phyloP scores from a whole-genome alignment of 768 basidiomycete genomes.

The Xanthoconium stramineum region DNA sequence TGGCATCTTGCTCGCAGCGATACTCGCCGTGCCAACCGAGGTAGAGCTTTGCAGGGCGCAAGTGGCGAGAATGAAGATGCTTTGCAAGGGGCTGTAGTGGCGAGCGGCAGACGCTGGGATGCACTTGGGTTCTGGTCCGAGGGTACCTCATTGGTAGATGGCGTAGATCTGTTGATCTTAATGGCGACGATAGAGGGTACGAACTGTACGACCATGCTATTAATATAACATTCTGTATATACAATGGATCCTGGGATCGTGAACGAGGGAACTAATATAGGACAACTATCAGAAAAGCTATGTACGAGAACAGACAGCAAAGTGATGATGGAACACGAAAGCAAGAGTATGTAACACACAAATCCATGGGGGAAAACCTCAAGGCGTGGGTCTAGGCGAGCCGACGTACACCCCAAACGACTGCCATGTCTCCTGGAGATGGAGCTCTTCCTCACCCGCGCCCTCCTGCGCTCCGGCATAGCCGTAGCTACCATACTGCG shows the following conservation, averaged over 20 bases:
- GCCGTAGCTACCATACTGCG: conserved; percentile 3
- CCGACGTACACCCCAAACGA: conserved; percentile 60
- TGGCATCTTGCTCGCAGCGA: conserved; percentile 52
- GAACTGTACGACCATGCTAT: background rate
- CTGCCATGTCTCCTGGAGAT: conserved; percentile 60
- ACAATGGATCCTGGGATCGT: background rate
- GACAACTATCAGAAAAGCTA: background rate
- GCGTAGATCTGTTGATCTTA: too few relatives aligned
- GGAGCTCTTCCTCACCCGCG: conserved; percentile 11
- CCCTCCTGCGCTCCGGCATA: background rate
- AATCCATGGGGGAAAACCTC: background rate
- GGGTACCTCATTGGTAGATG: background rate
- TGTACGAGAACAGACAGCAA: too few relatives aligned
- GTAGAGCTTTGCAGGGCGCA: conserved; percentile 73
- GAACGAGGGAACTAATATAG: background rate
- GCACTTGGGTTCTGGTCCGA: background rate
- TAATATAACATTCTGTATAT: background rate
- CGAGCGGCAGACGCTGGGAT: background rate
- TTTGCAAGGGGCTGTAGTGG: conserved; percentile 61
- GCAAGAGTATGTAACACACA: too few relatives aligned
- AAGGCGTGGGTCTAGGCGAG: conserved; percentile 8
- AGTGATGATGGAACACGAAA: too few relatives aligned
- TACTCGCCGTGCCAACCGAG: conserved; percentile 51
- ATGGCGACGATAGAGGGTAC: background rate
- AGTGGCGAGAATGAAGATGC: conserved; percentile 60